phyloP scores from a whole-genome alignment of 2,329 filamentous ascomycete genomes.

The Domatiomyces globalis region DNA sequence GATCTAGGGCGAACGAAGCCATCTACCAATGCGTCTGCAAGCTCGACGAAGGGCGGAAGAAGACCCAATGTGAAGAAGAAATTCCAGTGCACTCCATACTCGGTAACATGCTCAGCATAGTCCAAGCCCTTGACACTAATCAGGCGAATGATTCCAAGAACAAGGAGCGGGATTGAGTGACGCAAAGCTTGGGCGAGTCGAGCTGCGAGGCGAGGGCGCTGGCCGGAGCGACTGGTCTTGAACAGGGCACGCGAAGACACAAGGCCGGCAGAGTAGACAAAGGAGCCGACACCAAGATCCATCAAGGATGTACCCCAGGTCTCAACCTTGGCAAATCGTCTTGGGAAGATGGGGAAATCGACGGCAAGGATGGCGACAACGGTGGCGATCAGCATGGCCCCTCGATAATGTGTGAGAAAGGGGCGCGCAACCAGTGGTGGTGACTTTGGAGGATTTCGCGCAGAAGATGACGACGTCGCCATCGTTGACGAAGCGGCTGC shows the following conservation, averaged over 20 bases:
- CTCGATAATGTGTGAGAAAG: slow-evolving; percentile 83
- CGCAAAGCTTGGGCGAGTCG: slow-evolving; percentile 55
- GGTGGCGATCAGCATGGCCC: slow-evolving; percentile 80
- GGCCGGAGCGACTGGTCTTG: slow-evolving; percentile 23
- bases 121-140: slow-evolving; percentile 86
- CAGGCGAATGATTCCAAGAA: slow-evolving; percentile 66
- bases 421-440: slow-evolving; percentile 55
- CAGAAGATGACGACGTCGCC: neutral
- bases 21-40: slow-evolving; percentile 55
- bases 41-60: slow-evolving; percentile 72
- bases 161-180: slow-evolving; percentile 68
- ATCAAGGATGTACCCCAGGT: slow-evolving; percentile 99
- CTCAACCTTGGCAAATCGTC: slow-evolving; percentile 93
- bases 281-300: slow-evolving; percentile 94
- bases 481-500: neutral
- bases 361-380: slow-evolving; percentile 90
- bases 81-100: slow-evolving; percentile 99
- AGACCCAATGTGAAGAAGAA: slow-evolving; percentile 95
- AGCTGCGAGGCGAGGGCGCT: slow-evolving; percentile 27
- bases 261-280: slow-evolving; percentile 85
- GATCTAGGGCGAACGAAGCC: slow-evolving; percentile 36
- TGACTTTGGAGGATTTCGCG: slow-evolving; percentile 4
- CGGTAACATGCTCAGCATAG: slow-evolving; percentile 92
- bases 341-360: slow-evolving; percentile 83
- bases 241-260: slow-evolving; percentile 63